Evolutionary conservation across 306 rosid species (phyloP).

Genomic region (Acacia crassicarpa): DNA sequence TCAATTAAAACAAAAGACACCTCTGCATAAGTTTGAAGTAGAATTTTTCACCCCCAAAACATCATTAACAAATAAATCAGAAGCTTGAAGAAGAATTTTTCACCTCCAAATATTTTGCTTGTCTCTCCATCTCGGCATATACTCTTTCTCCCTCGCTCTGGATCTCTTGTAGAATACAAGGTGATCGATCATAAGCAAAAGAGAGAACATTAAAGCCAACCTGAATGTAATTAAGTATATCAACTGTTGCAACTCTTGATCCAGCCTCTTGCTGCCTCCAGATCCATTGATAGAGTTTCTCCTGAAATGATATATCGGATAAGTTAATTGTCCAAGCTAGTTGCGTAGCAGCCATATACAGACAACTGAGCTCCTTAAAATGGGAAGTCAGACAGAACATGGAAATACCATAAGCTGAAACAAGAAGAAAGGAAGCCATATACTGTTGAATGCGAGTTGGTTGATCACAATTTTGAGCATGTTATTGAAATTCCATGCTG

Average conservation of each 20-base stretch:
- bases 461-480: too few species aligned
- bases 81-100: too few species aligned
- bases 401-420: constrained; percentile 9
- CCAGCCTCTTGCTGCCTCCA: constrained; percentile 77
- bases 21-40: too few species aligned
- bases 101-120: too few species aligned
- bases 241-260: constrained; percentile 61
- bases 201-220: constrained; percentile 32
- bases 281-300: constrained; percentile 79
- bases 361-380: constrained; percentile 4
- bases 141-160: too few species aligned
- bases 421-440: too few species aligned
- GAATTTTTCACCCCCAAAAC: too few species aligned
- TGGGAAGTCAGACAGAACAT: not conserved
- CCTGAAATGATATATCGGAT: constrained; percentile 43
- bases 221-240: constrained; percentile 65
- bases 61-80: too few species aligned
- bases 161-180: not conserved
- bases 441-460: too few species aligned
- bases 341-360: constrained; percentile 2
- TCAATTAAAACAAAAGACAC: too few species aligned
- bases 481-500: too few species aligned
- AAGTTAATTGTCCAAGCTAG: not conserved
- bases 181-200: constrained; percentile 11
- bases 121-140: too few species aligned